Conservation (phyloP, 202 grass and related monocot genomes). For the Saccharum hybrid region DNA sequence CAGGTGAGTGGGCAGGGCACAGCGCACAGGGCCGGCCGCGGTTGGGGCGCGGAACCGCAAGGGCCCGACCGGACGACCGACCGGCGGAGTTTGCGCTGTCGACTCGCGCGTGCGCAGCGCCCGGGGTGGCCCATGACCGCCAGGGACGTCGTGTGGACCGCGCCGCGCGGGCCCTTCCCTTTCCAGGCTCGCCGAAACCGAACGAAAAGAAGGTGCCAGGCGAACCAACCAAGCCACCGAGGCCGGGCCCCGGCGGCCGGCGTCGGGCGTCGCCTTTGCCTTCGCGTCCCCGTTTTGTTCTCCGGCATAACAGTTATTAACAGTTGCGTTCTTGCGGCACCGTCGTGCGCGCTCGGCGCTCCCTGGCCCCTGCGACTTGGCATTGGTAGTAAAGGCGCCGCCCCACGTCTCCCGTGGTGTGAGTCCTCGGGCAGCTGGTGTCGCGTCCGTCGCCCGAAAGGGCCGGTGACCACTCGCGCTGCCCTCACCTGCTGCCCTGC, state of each 20-base stretch:
- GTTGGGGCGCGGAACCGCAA: background rate
- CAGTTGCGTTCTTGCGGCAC: too few species aligned
- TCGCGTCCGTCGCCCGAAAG: too few species aligned
- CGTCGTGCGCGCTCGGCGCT: too few species aligned
- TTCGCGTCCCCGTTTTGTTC: background rate
- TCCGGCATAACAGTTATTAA: too few species aligned
- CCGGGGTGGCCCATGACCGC: background rate
- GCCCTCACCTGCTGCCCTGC: too few species aligned
- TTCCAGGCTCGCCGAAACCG: background rate
- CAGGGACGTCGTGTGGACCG: conserved; percentile 6
- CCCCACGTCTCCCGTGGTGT: too few species aligned
- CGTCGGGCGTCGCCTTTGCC: background rate
- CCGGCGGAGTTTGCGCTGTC: conserved; percentile 31
- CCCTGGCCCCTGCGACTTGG: too few species aligned
- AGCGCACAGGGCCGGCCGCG: background rate
- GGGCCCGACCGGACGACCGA: background rate
- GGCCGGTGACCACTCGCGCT: too few species aligned
- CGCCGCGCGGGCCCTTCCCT: background rate
- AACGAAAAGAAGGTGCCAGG: background rate
- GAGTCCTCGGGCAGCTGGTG: too few species aligned
- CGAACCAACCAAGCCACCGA: background rate
- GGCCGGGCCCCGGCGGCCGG: background rate
- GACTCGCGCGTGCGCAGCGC: background rate
- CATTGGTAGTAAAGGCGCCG: too few species aligned
- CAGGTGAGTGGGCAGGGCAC: background rate